These are phyloP conservation scores for Cladosporium velox DNA, from an alignment of 2,329 filamentous ascomycete species.

Conservation along the genomic window DNA sequence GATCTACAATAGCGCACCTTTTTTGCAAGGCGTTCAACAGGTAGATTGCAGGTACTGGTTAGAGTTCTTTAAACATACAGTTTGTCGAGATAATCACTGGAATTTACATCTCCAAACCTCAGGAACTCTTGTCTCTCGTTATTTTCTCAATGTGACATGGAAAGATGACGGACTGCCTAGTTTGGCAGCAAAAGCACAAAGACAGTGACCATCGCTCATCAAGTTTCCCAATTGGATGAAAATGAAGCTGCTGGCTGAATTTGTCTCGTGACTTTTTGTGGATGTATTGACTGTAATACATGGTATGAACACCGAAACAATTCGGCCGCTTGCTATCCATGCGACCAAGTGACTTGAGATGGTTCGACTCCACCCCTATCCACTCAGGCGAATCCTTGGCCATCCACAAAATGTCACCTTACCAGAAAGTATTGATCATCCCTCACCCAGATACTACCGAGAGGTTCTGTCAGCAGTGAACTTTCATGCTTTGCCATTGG, in stretches of 20 bases:
- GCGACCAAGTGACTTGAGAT: not conserved
- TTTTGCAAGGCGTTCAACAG: constrained; percentile 18
- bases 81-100: not conserved
- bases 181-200: too few relatives aligned
- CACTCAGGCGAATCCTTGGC: not conserved
- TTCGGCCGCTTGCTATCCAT: not conserved
- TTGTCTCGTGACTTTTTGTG: not conserved
- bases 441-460: not conserved
- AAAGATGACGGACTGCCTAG: too few relatives aligned
- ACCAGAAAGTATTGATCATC: not conserved
- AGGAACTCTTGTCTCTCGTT: not conserved
- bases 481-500: not conserved
- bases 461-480: not conserved
- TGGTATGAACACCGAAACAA: not conserved
- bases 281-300: not conserved
- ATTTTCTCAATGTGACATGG: too few relatives aligned
- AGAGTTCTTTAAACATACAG: not conserved
- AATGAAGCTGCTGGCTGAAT: not conserved
- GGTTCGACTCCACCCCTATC: not conserved
- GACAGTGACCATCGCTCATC: too few relatives aligned
- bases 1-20: not conserved
- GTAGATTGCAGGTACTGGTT: constrained; percentile 1
- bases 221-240: too few relatives aligned
- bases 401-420: not conserved
- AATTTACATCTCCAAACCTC: not conserved